phyloP scores from a whole-genome alignment of 768 basidiomycete species.

The Hygrophorus pudorinus region DNA sequence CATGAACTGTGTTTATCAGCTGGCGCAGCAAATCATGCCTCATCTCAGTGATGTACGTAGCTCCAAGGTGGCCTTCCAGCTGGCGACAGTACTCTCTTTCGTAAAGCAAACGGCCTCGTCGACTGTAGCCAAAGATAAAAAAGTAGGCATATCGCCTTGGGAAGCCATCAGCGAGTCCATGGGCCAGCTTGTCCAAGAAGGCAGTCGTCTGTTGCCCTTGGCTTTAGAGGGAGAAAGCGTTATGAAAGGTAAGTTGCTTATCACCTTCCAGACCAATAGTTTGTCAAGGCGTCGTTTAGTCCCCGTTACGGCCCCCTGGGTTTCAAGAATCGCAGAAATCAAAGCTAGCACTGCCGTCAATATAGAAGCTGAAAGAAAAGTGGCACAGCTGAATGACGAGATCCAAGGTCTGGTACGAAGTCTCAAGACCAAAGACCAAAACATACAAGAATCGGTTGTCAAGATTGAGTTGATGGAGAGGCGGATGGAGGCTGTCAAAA shows the following conservation, averaged over 20 bases:
- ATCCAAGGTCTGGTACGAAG: constrained; percentile 79
- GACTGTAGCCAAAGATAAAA: constrained; percentile 58
- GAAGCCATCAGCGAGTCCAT: constrained; percentile 66
- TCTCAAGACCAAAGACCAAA: constrained; percentile 83
- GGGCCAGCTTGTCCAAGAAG: constrained; percentile 59
- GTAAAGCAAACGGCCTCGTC: constrained; percentile 65
- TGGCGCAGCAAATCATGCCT: constrained; percentile 83
- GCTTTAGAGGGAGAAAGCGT: constrained; percentile 71
- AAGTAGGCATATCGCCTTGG: constrained; percentile 64
- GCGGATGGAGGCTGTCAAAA: constrained; percentile 83
- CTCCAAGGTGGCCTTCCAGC: constrained; percentile 69
- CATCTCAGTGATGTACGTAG: constrained; percentile 76
- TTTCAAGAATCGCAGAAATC: constrained; percentile 71
- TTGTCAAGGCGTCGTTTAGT: constrained; percentile 32
- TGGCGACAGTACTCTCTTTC: constrained; percentile 58
- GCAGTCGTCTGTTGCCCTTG: constrained; percentile 57
- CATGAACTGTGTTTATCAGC: constrained; percentile 29
- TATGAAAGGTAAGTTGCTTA: constrained; percentile 52
- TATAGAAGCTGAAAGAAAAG: constrained; percentile 85
- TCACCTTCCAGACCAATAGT: background rate
- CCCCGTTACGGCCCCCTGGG: constrained; percentile 76
- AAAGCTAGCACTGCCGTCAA: constrained; percentile 78
- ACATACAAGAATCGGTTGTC: constrained; percentile 76
- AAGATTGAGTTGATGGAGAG: constrained; percentile 96
- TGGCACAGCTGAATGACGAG: constrained; percentile 79